Evolutionary conservation across 768 basidiomycete species (phyloP).

Genomic region (Agrocybe praecox): DNA sequence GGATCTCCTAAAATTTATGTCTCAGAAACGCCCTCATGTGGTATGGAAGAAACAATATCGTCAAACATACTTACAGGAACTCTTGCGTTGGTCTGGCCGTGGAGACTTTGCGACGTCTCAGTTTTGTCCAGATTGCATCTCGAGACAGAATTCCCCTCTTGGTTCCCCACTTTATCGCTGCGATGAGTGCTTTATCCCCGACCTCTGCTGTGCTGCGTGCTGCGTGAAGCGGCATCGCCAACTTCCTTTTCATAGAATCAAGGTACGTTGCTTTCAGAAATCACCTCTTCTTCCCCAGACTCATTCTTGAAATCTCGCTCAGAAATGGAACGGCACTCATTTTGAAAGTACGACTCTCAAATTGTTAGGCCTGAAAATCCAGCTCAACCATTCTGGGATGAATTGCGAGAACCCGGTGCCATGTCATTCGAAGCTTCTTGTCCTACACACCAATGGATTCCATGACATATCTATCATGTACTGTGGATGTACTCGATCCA

Average conservation of each 20-base stretch:
- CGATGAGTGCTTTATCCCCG: background rate
- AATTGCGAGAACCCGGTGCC: background rate
- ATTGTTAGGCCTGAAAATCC: background rate
- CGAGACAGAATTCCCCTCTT: background rate
- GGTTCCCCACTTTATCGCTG: background rate
- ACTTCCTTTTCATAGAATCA: background rate
- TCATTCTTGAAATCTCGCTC: no score
- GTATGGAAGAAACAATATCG: background rate
- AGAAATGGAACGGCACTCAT: background rate
- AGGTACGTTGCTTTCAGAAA: background rate
- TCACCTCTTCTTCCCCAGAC: no score
- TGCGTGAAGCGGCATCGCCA: background rate
- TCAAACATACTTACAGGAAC: background rate
- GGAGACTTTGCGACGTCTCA: background rate
- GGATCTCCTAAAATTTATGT: no score
- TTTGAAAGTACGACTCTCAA: background rate
- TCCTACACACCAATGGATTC: conserved; percentile 6
- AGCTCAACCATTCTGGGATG: conserved; percentile 2
- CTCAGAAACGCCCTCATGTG: conserved; percentile 1
- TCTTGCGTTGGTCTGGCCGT: background rate
- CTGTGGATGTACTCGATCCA: background rate
- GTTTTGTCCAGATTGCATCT: background rate
- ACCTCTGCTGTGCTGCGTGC: background rate
- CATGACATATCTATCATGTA: background rate
- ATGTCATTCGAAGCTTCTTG: background rate